Evolutionary conservation across 2,329 filamentous ascomycete species (phyloP), one percentile per base, ranked within the genome.

Genomic region (Alternaria ethzedia): DNA sequence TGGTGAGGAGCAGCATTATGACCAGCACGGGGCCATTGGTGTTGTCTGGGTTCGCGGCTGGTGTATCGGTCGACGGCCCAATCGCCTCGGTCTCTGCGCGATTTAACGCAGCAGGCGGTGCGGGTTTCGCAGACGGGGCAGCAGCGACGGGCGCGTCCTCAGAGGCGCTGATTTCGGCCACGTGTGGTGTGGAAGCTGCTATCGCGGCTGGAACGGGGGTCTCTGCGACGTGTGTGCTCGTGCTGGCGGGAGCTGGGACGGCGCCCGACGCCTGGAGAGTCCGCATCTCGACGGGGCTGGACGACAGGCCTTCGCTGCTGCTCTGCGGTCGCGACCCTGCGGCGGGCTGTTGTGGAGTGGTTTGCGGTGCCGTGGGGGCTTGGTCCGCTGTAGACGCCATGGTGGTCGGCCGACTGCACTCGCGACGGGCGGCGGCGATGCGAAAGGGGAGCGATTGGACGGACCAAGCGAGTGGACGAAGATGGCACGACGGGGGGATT

Each of bases 1-100:
- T 93, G 0, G 90, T 92, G 60, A 97, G 86, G 41, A 97, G 86
- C 41, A 98, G 85, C 56, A 93, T 96, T 70, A 98, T 96, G 66
- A 87, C 87, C 76, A 92, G 89, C 7, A 82, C 78, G 4, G 82
- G 81, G 5, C 81, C 79, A 61, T 78, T 77, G 23, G 75, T 69
- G 51, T 75, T 75, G 59, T 81, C 75, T 54, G 80, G 77, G 59
- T 81, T 79, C 10, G 76, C 73, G 10, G 78, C 77, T 7, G 81
- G 80, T 3, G 75, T 77, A 49, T 84, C 82, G 67, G 81, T 81
- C 9, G 82, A 82, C 17, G 83, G 82, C n/a, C 82, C 83, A 58
- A 84, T 82, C 52, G 82, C 82, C 73, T 83, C 82, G 23, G 80
- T 81, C 65, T 83, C 80, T 60, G 73, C 73, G 59, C 81, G 78